These are phyloP conservation scores for Dioszegia aurantiaca DNA, from an alignment of 768 basidiomycete species.

Conservation along the genomic window DNA sequence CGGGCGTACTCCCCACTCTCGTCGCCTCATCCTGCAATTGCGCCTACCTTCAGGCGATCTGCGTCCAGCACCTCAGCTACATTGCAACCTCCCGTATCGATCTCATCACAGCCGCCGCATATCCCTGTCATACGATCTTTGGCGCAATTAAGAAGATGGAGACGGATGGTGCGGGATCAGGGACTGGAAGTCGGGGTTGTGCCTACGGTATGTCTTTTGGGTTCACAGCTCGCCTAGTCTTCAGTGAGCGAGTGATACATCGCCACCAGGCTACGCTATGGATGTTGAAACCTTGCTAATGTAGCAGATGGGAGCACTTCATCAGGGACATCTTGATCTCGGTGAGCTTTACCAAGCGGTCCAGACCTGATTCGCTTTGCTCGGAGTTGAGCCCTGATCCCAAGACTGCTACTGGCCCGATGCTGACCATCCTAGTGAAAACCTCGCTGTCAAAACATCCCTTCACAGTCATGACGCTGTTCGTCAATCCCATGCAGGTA, in stretches of 20 bases:
- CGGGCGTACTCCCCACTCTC: not conserved
- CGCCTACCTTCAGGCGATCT: not conserved
- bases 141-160: conserved; percentile 60
- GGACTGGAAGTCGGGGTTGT: conserved; percentile 80
- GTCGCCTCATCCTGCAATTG: not conserved
- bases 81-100: not conserved
- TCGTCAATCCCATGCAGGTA: conserved; percentile 90
- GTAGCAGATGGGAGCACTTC: conserved; percentile 79
- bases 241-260: too few species aligned
- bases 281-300: too few species aligned
- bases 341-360: conserved; percentile 61
- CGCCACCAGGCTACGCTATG: too few species aligned
- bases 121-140: conserved; percentile 50
- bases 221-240: too few species aligned
- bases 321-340: conserved; percentile 86
- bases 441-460: conserved; percentile 74
- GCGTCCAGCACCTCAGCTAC: not conserved
- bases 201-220: conserved; percentile 59
- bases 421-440: conserved; percentile 60
- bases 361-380: not conserved
- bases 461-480: conserved; percentile 86
- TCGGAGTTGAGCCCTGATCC: not conserved
- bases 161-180: conserved; percentile 61
- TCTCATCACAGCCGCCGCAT: conserved; percentile 10
- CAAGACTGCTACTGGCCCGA: not conserved